Evolutionary conservation across 2,329 filamentous ascomycete genomes (phyloP), one percentile per base, ranked within the genome.

Genomic region (Aspergillus sp.): DNA sequence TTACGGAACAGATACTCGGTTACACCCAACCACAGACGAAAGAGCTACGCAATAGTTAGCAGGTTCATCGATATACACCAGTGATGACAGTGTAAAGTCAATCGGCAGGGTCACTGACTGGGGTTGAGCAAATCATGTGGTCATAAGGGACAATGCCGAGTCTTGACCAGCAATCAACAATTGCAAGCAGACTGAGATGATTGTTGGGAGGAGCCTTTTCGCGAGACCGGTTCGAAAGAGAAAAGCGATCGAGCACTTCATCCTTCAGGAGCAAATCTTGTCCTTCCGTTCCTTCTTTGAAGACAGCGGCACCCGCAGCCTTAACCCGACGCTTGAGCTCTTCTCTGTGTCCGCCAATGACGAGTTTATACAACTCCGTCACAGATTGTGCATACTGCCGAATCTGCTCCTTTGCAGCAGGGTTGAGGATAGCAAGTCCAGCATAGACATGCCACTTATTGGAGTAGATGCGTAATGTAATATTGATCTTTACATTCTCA

Each of bases 401-500:
- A 59, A 98, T 97, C 70, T 98, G 93, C 66, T 86, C 79, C 65
- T 86, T 87, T 4, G 93, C 93, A 46, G 90, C 86, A 0, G 93
- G 93, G 65, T 98, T 98, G 46, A 98, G 79, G 61, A 98, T 98
- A 8, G 94, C 93, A 7, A 98, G 83, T 0, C 93, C 93, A 13
- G 93, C 93, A 67, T 98, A 98, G 45, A 98, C 93, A 72, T 98
- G 94, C 94, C 94, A 98, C 69, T 97, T 98, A 68, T 96, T 95
- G 47, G 86, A 85, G 73, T 97, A 98, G 71, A 98, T 97, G 57
- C 93, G 90, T 53, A 98, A 75, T 55, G 90, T 97, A 55, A 97
- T 83, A 71, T 98, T 98, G 73, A 97, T 95, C 73, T 98, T 98
- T 58, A 97, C 91, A 66, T 98, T 98, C 69, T 98, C 93, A 59